Conservation (phyloP, 169 alveolate species). For the Babesia bigemina region DNA sequence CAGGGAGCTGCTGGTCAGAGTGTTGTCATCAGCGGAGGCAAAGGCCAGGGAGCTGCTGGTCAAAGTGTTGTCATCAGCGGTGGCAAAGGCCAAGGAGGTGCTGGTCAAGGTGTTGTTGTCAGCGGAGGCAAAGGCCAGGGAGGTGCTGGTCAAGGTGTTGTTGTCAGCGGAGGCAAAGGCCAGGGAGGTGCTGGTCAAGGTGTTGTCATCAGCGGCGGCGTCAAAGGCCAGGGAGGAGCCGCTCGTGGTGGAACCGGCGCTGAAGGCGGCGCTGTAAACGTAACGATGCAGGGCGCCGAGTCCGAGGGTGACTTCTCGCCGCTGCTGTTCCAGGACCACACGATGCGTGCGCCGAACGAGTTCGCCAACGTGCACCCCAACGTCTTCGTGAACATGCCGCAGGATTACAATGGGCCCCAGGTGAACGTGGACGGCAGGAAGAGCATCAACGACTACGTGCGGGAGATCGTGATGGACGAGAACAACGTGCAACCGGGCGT, state of each 20-base stretch:
- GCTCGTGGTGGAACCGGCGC: not conserved
- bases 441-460: constrained; percentile 57
- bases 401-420: constrained; percentile 50
- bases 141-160: not conserved
- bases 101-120: not conserved
- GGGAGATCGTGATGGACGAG: constrained; percentile 47
- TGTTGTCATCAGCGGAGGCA: not conserved
- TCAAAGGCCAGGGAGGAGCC: not conserved
- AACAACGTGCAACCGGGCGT: constrained; percentile 47
- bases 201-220: not conserved
- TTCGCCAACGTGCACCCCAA: constrained; percentile 25
- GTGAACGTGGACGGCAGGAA: constrained; percentile 39
- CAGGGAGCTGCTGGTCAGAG: not conserved
- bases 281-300: not conserved
- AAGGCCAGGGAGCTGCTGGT: not conserved
- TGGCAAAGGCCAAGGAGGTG: not conserved
- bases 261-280: not conserved
- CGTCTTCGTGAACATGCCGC: constrained; percentile 63
- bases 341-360: constrained; percentile 7
- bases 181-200: not conserved
- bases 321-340: constrained; percentile 2
- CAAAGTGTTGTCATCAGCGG: not conserved
- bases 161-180: not conserved
- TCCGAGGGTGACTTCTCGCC: constrained; percentile 4
- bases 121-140: not conserved